Evolutionary conservation across 768 basidiomycete species (phyloP), one percentile per base, ranked within the genome.

Genomic region (Kwoniella dejecticola): DNA sequence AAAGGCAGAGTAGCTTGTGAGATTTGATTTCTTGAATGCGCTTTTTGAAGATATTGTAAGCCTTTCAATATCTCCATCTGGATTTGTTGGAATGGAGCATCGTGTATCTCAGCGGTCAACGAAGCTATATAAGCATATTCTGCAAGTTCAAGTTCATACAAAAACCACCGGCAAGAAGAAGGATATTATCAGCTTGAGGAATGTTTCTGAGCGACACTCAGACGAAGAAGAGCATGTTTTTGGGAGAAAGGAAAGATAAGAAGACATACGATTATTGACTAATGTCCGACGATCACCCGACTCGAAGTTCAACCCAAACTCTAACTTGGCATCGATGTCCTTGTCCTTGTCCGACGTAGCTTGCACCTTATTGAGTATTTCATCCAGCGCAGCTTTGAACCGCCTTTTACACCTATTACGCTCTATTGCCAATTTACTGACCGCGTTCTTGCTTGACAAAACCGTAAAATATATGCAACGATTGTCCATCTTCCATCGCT

Each of bases 351-450:
- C 21, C 44, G 4, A 38, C 13, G n/a, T 57, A 26, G 15, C 52
- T 30, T 21, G 2, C 2, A 23, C 15, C 33, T 53, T 26, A 57
- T 62, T 62, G 15, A 69, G 47, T 4, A 66, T 52, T 7, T 23
- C 13, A 21, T 71, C 52, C 19, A 71, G 17, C n/a, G 66, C 69
- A 4, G 53, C 30, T 24, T 60, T 68, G 47, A 67, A 60, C 30
- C 55, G 52, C 12, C 57, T 60, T 26, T 44, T 45, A 15, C 21
- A 49, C 36, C 57, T 44, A 29, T 63, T 67, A 45, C 69, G 24
- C 53, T 71, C 69, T 1, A 60, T 47, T 0, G 69, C 66, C 2
- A 65, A 36, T 38, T 71, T 71, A 27, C 63, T 65, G 13, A 68
- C 62, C 17, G 41, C 29, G 17, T 33, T 42, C 40, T 67, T 68